phyloP scores from a whole-genome alignment of 257 asterid genomes.

The Capsicum baccatum region DNA sequence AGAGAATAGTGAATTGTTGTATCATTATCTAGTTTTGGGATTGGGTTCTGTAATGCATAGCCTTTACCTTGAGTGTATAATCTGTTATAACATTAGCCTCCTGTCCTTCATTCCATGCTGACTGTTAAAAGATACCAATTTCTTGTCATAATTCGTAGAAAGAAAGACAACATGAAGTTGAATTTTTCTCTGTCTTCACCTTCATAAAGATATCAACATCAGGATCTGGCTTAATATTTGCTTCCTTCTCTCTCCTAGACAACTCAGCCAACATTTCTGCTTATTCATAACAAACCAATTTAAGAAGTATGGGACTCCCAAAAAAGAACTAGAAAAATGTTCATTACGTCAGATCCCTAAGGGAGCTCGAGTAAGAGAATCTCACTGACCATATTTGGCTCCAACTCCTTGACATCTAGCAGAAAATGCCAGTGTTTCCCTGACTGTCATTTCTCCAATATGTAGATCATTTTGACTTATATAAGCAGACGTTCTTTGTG shows the following conservation, averaged over 20 bases:
- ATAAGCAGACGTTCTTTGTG: constrained; percentile 87
- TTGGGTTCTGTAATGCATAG: neutral
- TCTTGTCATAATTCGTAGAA: no score
- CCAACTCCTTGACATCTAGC: constrained; percentile 98
- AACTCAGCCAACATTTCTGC: constrained; percentile 77
- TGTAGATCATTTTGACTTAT: constrained; percentile 91
- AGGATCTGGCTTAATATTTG: constrained; percentile 83
- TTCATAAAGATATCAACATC: constrained; percentile 88
- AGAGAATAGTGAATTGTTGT: neutral
- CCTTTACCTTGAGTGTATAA: constrained; percentile 76
- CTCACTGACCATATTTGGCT: constrained; percentile 63
- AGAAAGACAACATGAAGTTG: neutral
- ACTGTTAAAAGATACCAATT: constrained; percentile 48
- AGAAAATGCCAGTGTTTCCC: constrained; percentile 90
- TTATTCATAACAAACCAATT: constrained; percentile 13
- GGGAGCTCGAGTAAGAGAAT: neutral
- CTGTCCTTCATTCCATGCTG: constrained; percentile 82
- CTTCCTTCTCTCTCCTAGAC: constrained; percentile 87
- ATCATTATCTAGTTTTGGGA: neutral
- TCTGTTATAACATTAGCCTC: constrained; percentile 78
- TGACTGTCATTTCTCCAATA: constrained; percentile 82
- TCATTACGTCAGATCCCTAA: neutral
- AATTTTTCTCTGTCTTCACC: constrained; percentile 46
- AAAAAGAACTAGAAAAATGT: neutral
- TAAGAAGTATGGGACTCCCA: neutral